Conservation (phyloP, 768 basidiomycete genomes). For the Tremella fuciformis region DNA sequence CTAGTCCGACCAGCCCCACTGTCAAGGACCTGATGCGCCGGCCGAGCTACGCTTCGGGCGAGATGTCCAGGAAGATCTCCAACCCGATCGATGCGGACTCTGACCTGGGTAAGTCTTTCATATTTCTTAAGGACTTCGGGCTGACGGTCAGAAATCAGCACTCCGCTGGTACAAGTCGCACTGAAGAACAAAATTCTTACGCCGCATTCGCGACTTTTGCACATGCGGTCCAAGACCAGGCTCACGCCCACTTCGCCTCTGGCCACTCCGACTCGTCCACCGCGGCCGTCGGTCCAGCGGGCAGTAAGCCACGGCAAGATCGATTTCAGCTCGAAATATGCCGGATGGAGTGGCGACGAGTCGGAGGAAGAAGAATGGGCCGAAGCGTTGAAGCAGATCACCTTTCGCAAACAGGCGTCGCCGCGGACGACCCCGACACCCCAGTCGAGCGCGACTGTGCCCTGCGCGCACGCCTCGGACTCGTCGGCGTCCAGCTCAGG, state of each 20-base stretch:
- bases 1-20: not conserved
- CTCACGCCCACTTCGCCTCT: not conserved
- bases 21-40: constrained; percentile 2
- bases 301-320: constrained; percentile 6
- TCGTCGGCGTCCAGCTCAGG: not conserved
- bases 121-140: not conserved
- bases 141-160: constrained; percentile 14
- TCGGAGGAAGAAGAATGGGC: constrained; percentile 42
- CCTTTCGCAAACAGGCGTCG: constrained; percentile 11
- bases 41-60: constrained; percentile 6
- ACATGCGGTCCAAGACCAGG: not conserved
- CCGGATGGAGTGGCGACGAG: constrained; percentile 38
- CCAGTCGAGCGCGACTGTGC: not conserved
- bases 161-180: constrained; percentile 27
- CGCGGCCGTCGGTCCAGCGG: constrained; percentile 9
- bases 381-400: constrained; percentile 13
- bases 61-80: constrained; percentile 7
- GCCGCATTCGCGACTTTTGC: constrained; percentile 25
- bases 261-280: not conserved
- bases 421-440: constrained; percentile 3
- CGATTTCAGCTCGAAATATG: not conserved
- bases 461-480: not conserved
- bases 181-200: constrained; percentile 23
- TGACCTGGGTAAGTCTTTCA: constrained; percentile 27
- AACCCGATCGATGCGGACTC: constrained; percentile 19